phyloP scores from a whole-genome alignment of 1,284 basidiomycete species.

The Boletus putidus region DNA sequence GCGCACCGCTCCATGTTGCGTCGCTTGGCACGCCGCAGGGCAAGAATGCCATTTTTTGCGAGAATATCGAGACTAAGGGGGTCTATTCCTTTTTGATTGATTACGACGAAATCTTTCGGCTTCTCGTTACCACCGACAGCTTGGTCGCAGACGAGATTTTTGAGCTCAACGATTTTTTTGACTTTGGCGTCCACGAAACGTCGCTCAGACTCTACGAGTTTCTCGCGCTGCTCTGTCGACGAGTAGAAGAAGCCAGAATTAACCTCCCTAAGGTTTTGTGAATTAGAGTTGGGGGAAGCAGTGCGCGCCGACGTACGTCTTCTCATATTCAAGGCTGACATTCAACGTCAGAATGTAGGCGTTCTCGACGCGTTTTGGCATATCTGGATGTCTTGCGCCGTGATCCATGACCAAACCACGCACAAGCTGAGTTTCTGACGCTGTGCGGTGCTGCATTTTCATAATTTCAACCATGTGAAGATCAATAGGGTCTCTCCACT shows the following conservation, averaged over 20 bases:
- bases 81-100: slow-evolving; percentile 99
- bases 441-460: slow-evolving; percentile 99
- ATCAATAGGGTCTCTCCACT: slow-evolving; percentile 89
- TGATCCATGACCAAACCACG: slow-evolving; percentile 95
- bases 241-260: slow-evolving; percentile 99
- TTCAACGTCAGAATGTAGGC: slow-evolving; percentile 95
- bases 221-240: slow-evolving; percentile 97
- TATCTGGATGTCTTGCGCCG: slow-evolving; percentile 97
- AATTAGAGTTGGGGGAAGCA: slow-evolving; percentile 26
- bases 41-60: slow-evolving; percentile 96
- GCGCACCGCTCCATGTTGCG: slow-evolving; percentile 93
- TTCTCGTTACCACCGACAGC: slow-evolving; percentile 78
- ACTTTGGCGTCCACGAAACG: slow-evolving; percentile 94
- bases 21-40: slow-evolving; percentile 92
- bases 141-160: slow-evolving; percentile 95
- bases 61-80: slow-evolving; percentile 96
- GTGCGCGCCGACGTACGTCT: slow-evolving; percentile 72
- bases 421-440: slow-evolving; percentile 97
- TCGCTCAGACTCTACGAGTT: slow-evolving; percentile 97
- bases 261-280: slow-evolving; percentile 72
- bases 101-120: slow-evolving; percentile 88
- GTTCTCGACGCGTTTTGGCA: slow-evolving; percentile 98
- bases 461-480: slow-evolving; percentile 99
- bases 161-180: slow-evolving; percentile 96
- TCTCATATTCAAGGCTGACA: slow-evolving; percentile 98